phyloP scores from a whole-genome alignment of 345 rosid genomes.

The Camelina hispida region DNA sequence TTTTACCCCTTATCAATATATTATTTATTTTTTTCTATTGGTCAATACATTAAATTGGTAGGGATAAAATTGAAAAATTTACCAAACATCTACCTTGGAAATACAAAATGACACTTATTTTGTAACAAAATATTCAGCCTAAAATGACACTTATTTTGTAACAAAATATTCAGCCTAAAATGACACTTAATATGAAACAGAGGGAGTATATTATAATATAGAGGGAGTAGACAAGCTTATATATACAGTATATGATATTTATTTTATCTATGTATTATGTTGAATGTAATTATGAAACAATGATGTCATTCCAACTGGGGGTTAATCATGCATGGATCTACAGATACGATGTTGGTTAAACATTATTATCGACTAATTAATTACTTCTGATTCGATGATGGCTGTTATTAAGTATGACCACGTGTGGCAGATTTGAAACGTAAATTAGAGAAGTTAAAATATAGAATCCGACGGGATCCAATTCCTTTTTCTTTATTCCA shows the following conservation, averaged over 20 bases:
- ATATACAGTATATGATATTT: not conserved
- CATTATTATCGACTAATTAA: constrained; percentile 19
- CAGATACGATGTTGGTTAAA: constrained; percentile 23
- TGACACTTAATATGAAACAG: too few species aligned
- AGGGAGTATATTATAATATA: too few species aligned
- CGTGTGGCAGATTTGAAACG: constrained; percentile 44
- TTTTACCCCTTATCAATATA: too few species aligned
- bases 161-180: too few species aligned
- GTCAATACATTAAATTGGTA: too few species aligned
- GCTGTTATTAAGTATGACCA: constrained; percentile 41
- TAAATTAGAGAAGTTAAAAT: constrained; percentile 17
- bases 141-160: too few species aligned
- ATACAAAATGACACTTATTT: too few species aligned
- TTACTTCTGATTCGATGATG: constrained; percentile 29
- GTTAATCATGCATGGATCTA: not conserved
- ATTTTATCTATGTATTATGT: not conserved
- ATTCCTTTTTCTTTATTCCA: constrained; percentile 12
- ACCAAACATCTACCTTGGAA: too few species aligned
- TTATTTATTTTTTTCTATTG: too few species aligned
- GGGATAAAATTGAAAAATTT: too few species aligned
- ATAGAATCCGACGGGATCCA: constrained; percentile 34
- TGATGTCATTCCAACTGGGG: constrained; percentile 11
- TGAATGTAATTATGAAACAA: constrained; percentile 21
- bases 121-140: too few species aligned
- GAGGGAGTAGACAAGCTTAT: not conserved